phyloP scores from a whole-genome alignment of 2,329 filamentous ascomycete species.

The Parascedosporium putredinis region DNA sequence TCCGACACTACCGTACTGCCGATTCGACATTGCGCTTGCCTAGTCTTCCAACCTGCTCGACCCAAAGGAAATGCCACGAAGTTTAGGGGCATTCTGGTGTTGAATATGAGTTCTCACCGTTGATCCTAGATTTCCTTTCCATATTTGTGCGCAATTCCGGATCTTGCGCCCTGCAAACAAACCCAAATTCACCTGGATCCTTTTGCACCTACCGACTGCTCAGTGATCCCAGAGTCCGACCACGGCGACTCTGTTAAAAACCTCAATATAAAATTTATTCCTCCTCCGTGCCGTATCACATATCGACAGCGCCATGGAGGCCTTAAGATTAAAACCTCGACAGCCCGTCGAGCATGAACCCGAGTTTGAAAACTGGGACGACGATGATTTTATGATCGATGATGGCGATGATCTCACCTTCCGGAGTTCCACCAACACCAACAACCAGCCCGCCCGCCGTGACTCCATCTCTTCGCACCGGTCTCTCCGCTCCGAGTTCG shows the following conservation, averaged over 20 bases:
- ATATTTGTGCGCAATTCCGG: neutral
- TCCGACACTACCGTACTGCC: neutral
- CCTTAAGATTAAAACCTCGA: constrained; percentile 41
- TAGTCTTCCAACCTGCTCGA: neutral
- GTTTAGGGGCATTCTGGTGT: constrained; percentile 10
- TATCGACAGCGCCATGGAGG: constrained; percentile 36
- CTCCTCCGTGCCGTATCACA: neutral
- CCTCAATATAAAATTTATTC: no score
- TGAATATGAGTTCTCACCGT: constrained; percentile 16
- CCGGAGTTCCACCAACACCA: constrained; percentile 37
- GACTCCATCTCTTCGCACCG: constrained; percentile 74
- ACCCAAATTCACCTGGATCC: neutral
- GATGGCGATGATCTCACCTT: constrained; percentile 56
- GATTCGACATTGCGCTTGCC: neutral
- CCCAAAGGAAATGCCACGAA: constrained; percentile 13
- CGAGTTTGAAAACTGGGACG: constrained; percentile 67
- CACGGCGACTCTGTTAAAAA: no score
- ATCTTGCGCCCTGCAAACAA: neutral
- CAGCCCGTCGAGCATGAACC: constrained; percentile 40
- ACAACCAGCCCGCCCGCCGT: constrained; percentile 37
- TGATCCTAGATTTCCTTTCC: constrained; percentile 6
- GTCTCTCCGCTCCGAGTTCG: constrained; percentile 74
- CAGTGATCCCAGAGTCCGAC: neutral
- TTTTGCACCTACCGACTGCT: neutral
- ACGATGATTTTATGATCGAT: constrained; percentile 59